Percentiles rank a stretch among this genome's conserved stretches.
Conservation (phyloP, 257 asterid species). For the Solanum arcanum region DNA sequence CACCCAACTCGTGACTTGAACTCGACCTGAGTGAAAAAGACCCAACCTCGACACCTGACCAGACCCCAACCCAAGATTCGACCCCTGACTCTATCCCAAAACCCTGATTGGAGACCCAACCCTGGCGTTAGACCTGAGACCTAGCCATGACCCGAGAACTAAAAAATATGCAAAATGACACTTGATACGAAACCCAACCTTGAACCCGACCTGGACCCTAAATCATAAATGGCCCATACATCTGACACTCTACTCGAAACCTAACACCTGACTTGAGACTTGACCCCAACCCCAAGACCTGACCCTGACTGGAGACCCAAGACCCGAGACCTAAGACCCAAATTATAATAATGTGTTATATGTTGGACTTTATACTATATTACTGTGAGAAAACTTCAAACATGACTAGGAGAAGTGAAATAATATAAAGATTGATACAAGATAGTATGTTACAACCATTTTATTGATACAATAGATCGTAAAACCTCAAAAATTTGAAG, state of each 20-base stretch:
- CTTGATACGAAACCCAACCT: background rate
- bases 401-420: background rate
- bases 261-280: background rate
- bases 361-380: background rate
- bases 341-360: background rate
- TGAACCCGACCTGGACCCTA: background rate
- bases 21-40: background rate
- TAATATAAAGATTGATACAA: too few relatives aligned
- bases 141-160: accelerated
- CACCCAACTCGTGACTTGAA: background rate
- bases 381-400: too few relatives aligned
- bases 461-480: background rate
- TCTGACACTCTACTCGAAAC: background rate
- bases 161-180: accelerated
- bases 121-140: background rate
- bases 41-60: too few relatives aligned
- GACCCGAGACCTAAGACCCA: background rate
- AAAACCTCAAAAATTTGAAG: background rate
- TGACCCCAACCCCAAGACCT: background rate
- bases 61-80: too few relatives aligned
- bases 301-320: background rate
- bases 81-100: too few relatives aligned
- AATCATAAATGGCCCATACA: background rate
- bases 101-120: too few relatives aligned
- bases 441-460: background rate